Percentiles rank a stretch among this genome's conserved stretches.
phyloP scores from a whole-genome alignment of 768 basidiomycete species.

The Russula vinacea region DNA sequence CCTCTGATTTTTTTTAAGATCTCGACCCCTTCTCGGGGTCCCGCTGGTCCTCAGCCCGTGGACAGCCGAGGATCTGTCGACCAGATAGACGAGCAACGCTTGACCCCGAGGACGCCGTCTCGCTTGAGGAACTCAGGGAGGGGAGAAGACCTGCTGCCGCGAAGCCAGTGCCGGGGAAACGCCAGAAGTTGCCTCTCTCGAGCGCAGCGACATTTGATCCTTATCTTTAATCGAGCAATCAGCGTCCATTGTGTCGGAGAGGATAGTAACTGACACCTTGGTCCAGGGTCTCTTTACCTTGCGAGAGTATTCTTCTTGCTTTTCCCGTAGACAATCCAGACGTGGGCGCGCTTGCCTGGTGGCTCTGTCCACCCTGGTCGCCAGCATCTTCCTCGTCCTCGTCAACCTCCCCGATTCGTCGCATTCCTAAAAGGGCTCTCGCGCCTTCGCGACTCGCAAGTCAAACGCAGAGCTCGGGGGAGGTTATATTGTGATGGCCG shows the following conservation, averaged over 20 bases:
- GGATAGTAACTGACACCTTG: conserved; percentile 50
- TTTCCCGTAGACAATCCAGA: conserved; percentile 36
- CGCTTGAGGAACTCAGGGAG: conserved; percentile 45
- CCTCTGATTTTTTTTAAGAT: conserved; percentile 83
- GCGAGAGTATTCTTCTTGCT: conserved; percentile 54
- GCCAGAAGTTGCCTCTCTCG: conserved; percentile 15
- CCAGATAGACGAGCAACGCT: conserved; percentile 54
- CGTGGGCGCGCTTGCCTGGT: conserved; percentile 30
- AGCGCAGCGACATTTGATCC: conserved; percentile 18
- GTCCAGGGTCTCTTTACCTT: conserved; percentile 55
- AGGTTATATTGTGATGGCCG: conserved; percentile 45
- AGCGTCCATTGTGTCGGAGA: conserved; percentile 26
- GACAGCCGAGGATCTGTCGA: conserved; percentile 33
- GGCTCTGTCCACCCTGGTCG: conserved; percentile 38
- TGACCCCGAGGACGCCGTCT: conserved; percentile 51
- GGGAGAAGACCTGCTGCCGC: conserved; percentile 19
- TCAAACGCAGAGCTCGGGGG: conserved; percentile 52
- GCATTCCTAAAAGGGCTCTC: conserved; percentile 44
- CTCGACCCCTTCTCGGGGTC: conserved; percentile 85
- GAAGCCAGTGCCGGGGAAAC: not conserved
- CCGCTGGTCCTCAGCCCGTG: conserved; percentile 57
- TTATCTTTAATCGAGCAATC: conserved; percentile 28
- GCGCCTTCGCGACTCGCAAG: conserved; percentile 37
- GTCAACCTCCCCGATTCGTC: conserved; percentile 63
- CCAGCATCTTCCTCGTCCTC: conserved; percentile 66